These are phyloP conservation scores for Neonectria neomacrospora DNA, from an alignment of 2,329 filamentous ascomycete species.

Conservation along the genomic window DNA sequence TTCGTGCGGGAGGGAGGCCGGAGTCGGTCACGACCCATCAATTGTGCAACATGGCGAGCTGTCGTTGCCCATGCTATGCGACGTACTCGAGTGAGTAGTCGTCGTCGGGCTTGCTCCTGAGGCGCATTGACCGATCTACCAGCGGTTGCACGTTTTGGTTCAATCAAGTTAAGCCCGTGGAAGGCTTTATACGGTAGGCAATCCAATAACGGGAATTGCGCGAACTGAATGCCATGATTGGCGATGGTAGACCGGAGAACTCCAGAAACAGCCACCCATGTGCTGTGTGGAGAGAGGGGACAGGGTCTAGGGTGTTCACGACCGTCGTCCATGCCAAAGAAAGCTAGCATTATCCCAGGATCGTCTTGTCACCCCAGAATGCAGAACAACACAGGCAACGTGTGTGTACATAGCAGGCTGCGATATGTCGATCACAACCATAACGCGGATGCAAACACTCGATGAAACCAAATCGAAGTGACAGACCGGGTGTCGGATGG, in stretches of 20 bases:
- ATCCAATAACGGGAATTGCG: not conserved
- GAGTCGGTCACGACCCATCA: not conserved
- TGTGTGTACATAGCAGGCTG: conserved; percentile 2
- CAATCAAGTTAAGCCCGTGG: not conserved
- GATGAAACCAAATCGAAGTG: conserved; percentile 10
- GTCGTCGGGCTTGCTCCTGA: not conserved
- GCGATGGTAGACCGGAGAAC: not conserved
- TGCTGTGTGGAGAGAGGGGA: conserved; percentile 12
- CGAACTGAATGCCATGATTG: not conserved
- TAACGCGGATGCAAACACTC: not conserved
- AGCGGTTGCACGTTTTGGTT: not conserved
- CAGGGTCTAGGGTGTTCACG: conserved; percentile 1
- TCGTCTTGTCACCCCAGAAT: conserved; percentile 12
- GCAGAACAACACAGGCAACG: conserved; percentile 13
- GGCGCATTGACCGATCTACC: not conserved
- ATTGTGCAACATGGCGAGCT: not conserved
- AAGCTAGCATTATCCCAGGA: conserved; percentile 16
- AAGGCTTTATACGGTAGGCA: not conserved
- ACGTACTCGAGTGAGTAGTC: not conserved
- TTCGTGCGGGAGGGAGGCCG: not conserved
- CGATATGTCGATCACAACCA: conserved; percentile 20
- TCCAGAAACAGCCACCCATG: conserved; percentile 15
- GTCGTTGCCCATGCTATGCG: too few species aligned
- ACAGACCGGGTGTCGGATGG: conserved; percentile 2
- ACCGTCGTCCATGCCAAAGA: conserved; percentile 6